Conservation (phyloP, 2,329 filamentous ascomycete genomes). For the Eutypella sp. region DNA sequence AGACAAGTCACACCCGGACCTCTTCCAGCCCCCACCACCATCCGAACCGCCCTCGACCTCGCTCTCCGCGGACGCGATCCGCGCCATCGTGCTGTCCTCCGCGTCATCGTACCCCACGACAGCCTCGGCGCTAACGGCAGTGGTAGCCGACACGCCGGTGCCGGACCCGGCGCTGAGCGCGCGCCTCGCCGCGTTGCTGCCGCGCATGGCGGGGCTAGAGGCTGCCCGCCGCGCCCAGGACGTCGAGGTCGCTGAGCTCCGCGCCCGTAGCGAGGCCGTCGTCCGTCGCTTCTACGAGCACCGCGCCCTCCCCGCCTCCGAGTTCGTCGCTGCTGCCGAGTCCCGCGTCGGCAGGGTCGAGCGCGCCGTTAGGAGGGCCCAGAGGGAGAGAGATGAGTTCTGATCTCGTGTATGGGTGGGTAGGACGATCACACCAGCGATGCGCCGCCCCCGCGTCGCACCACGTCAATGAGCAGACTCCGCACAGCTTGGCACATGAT, state of each 20-base stretch:
- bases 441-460: no score
- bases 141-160: conserved; percentile 50
- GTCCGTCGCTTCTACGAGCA: conserved; percentile 71
- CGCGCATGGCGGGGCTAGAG: conserved; percentile 58
- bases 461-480: no score
- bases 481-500: no score
- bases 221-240: conserved; percentile 57
- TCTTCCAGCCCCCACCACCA: conserved; percentile 46
- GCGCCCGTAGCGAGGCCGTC: conserved; percentile 56
- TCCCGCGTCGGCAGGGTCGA: conserved; percentile 62
- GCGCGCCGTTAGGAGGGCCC: conserved; percentile 57
- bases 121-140: conserved; percentile 53
- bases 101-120: conserved; percentile 51
- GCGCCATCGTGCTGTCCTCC: conserved; percentile 51
- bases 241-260: conserved; percentile 58
- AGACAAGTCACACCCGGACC: conserved; percentile 51
- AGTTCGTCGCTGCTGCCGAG: conserved; percentile 68
- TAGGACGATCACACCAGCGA: no score
- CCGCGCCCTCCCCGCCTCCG: conserved; percentile 62
- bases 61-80: conserved; percentile 46
- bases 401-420: no score
- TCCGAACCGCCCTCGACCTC: conserved; percentile 43
- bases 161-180: conserved; percentile 52
- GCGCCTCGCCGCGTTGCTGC: conserved; percentile 51
- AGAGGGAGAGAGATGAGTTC: conserved; percentile 51